Percentiles rank a stretch among this genome's conserved stretches.
Conservation (phyloP, 192 early-diverging fungal genomes). For the Coemansia sp. region DNA sequence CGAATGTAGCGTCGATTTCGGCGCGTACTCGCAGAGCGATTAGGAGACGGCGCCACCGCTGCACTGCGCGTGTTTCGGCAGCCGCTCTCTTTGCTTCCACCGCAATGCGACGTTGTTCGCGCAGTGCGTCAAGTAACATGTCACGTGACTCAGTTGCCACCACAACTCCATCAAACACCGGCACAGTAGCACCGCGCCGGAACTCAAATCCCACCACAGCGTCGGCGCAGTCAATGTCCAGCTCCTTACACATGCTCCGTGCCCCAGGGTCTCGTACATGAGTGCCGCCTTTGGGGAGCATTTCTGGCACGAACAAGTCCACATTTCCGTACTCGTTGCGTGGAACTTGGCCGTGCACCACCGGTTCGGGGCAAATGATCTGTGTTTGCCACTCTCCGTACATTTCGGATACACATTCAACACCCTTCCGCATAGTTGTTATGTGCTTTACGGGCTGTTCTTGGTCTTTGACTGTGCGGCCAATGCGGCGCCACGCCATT, state of each 20-base stretch:
- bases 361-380: conserved; percentile 58
- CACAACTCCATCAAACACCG: conserved; percentile 39
- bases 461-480: conserved; percentile 14
- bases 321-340: conserved; percentile 80
- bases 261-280: conserved; percentile 68
- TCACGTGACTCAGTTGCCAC: conserved; percentile 16
- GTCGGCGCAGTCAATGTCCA: conserved; percentile 78
- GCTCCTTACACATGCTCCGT: conserved; percentile 64
- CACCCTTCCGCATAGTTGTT: conserved; percentile 10
- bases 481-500: conserved; percentile 65
- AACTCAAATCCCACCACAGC: conserved; percentile 69
- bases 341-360: conserved; percentile 75
- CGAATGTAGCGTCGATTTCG: conserved; percentile 47
- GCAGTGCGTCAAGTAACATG: conserved; percentile 38
- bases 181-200: conserved; percentile 23
- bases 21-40: conserved; percentile 40
- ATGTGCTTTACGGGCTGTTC: conserved; percentile 46
- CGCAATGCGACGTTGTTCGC: conserved; percentile 1
- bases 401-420: conserved; percentile 24
- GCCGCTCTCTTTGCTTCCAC: background rate
- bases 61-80: conserved; percentile 23
- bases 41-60: conserved; percentile 33
- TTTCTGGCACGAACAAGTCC: conserved; percentile 77
- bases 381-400: conserved; percentile 92
- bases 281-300: conserved; percentile 79